Evolutionary conservation across 257 asterid genomes (phyloP).

Genomic region (Scutellaria minor): DNA sequence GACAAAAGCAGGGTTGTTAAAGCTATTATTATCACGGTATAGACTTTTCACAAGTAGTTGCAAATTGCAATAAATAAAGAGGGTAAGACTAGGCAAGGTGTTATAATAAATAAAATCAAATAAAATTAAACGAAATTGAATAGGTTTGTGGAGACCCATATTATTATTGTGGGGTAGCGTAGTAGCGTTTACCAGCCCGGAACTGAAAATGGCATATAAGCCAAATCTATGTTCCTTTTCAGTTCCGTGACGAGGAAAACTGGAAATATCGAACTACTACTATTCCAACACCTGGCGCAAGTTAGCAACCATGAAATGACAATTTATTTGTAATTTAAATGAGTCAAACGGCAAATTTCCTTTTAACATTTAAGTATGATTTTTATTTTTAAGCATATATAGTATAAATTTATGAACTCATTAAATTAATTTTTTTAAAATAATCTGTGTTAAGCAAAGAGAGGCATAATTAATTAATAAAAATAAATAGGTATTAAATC

Average conservation of each 20-base stretch:
- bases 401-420: too few relatives aligned
- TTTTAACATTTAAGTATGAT: too few relatives aligned
- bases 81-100: neutral
- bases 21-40: neutral
- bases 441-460: neutral
- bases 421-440: neutral
- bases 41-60: slow-evolving; percentile 16
- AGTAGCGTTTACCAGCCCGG: slow-evolving; percentile 46
- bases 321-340: neutral
- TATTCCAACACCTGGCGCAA: slow-evolving; percentile 21
- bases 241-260: slow-evolving; percentile 49
- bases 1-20: neutral
- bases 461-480: neutral
- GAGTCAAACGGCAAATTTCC: slow-evolving; percentile 26
- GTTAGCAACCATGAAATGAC: slow-evolving; percentile 26
- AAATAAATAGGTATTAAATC: neutral
- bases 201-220: slow-evolving; percentile 45
- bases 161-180: slow-evolving; percentile 35
- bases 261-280: neutral
- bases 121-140: too few relatives aligned
- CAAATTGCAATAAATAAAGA: neutral
- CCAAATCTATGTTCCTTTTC: slow-evolving; percentile 47
- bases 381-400: too few relatives aligned
- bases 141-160: slow-evolving; percentile 26
- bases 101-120: too few relatives aligned